phyloP scores from a whole-genome alignment of 345 rosid genomes.

The Dovyalis caffra region DNA sequence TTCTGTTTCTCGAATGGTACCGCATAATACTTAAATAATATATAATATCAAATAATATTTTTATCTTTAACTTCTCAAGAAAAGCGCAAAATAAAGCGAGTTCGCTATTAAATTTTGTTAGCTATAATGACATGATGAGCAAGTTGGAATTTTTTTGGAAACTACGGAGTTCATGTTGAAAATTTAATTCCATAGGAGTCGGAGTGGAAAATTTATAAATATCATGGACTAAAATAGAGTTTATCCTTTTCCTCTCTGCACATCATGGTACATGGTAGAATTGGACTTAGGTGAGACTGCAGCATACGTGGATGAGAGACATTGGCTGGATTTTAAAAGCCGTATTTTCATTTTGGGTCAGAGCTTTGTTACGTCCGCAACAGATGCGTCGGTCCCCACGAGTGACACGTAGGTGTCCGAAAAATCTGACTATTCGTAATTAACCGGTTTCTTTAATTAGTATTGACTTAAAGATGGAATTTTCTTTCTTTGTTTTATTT shows the following conservation, averaged over 20 bases:
- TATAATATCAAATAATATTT: no score
- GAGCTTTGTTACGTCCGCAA: neutral
- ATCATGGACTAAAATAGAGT: no score
- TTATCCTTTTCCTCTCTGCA: no score
- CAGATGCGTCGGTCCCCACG: neutral
- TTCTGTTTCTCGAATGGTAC: no score
- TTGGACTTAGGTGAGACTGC: no score
- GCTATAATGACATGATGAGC: neutral
- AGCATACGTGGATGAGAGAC: neutral
- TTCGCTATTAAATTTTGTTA: neutral
- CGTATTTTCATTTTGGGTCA: neutral
- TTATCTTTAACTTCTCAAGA: neutral
- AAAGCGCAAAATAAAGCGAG: neutral
- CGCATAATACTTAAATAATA: no score
- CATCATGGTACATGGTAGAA: no score
- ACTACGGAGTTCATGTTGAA: neutral
- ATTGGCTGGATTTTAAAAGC: neutral
- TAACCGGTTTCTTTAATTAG: neutral
- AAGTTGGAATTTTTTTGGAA: no score
- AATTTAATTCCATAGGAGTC: neutral
- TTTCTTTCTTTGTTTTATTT: no score
- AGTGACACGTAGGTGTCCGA: neutral
- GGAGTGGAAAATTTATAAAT: neutral
- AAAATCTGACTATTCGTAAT: neutral
- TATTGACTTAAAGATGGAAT: no score